phyloP scores from a whole-genome alignment of 2,329 filamentous ascomycete genomes.

The Colletotrichum lupini region DNA sequence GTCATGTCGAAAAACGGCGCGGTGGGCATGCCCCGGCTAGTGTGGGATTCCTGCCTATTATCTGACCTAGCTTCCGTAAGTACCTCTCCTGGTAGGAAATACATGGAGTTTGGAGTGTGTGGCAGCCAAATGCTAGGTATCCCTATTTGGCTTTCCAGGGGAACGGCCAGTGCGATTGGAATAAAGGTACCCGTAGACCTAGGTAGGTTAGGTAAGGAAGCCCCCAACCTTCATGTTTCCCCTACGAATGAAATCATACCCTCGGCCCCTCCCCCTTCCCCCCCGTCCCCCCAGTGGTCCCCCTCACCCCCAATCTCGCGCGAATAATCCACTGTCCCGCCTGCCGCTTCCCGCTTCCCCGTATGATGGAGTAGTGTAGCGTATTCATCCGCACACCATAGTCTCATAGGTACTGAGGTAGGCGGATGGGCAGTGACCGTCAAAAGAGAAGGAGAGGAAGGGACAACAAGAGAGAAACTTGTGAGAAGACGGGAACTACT shows the following conservation, averaged over 20 bases:
- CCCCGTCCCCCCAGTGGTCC: background rate
- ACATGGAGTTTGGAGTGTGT: background rate
- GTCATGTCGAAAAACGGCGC: constrained; percentile 21
- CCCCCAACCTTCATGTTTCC: background rate
- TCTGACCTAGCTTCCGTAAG: background rate
- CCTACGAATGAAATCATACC: background rate
- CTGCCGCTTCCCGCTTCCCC: constrained; percentile 22
- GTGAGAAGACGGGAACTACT: background rate
- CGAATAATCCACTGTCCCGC: constrained; percentile 14
- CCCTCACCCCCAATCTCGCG: constrained; percentile 6
- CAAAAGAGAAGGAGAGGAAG: background rate
- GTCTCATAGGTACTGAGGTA: background rate
- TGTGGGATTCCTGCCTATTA: background rate
- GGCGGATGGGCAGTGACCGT: background rate
- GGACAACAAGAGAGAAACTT: background rate
- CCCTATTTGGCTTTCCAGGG: background rate
- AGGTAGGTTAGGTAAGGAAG: background rate
- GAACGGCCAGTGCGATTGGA: constrained; percentile 8
- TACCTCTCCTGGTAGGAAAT: background rate
- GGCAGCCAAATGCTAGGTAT: background rate
- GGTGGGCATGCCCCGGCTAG: background rate
- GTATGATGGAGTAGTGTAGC: background rate
- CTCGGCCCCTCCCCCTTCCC: background rate
- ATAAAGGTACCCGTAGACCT: background rate
- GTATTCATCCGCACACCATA: too few relatives aligned